phyloP scores from a whole-genome alignment of 306 rosid species.

The Fragaria iinumae region DNA sequence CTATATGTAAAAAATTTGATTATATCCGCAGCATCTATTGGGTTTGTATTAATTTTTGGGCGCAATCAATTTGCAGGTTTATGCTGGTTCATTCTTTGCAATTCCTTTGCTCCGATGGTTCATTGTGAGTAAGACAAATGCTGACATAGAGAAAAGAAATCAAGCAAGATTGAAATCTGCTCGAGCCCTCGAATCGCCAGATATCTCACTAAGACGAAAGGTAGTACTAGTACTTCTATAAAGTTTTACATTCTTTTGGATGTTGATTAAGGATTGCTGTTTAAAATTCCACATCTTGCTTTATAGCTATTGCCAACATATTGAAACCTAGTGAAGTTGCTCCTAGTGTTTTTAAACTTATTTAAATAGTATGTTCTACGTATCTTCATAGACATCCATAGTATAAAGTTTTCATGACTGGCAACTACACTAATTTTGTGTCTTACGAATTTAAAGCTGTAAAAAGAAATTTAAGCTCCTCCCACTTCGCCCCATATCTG shows the following conservation, averaged over 20 bases:
- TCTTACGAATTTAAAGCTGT: not conserved
- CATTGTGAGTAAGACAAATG: slow-evolving; percentile 54
- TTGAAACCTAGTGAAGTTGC: not conserved
- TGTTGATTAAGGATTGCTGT: not conserved
- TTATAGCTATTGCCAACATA: not conserved
- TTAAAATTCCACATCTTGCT: slow-evolving; percentile 1
- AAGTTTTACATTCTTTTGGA: not conserved
- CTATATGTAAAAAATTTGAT: not conserved
- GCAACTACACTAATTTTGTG: not conserved
- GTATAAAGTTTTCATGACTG: not conserved
- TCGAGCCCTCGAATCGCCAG: slow-evolving; percentile 74
- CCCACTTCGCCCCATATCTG: not conserved
- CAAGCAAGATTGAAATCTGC: slow-evolving; percentile 66
- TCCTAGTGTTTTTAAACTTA: not conserved
- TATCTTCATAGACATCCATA: not conserved
- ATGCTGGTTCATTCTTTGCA: slow-evolving; percentile 98
- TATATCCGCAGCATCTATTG: slow-evolving; percentile 13
- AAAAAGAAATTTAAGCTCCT: not conserved
- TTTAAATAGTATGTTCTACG: not conserved
- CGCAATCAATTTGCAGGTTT: slow-evolving; percentile 58
- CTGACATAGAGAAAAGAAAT: slow-evolving; percentile 82
- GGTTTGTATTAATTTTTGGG: slow-evolving; percentile 16
- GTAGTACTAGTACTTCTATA: slow-evolving; percentile 34
- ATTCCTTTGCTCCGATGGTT: slow-evolving; percentile 95
- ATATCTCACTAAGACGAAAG: slow-evolving; percentile 80